Percentiles rank a stretch among this genome's conserved stretches.
These are phyloP conservation scores for Apophysomyces trapeziformis DNA, from an alignment of 371 early-diverging fungal species.

Conservation along the genomic window DNA sequence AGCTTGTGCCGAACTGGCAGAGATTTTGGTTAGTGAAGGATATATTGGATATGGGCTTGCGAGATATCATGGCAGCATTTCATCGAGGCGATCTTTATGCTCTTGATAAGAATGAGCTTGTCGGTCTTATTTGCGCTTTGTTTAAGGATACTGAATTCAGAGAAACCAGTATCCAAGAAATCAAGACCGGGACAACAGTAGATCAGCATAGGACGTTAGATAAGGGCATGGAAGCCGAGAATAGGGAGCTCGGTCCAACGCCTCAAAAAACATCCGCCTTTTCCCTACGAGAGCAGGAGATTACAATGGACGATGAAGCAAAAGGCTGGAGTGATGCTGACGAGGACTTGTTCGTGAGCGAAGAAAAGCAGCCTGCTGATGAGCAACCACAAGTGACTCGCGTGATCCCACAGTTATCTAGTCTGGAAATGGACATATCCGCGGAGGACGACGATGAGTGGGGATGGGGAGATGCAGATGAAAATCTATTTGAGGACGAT, in stretches of 20 bases:
- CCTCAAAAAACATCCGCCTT: not conserved
- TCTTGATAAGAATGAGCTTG: slow-evolving; percentile 64
- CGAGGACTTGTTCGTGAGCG: slow-evolving; percentile 15
- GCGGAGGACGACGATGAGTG: not conserved
- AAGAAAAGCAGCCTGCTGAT: not conserved
- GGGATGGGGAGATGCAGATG: slow-evolving; percentile 25
- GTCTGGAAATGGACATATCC: not conserved
- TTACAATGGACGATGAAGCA: not conserved
- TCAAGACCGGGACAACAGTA: slow-evolving; percentile 30
- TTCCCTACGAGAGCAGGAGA: not conserved
- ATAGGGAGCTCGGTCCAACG: not conserved
- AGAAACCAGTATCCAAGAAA: slow-evolving; percentile 66
- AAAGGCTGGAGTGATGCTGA: slow-evolving; percentile 22
- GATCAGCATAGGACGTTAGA: not conserved
- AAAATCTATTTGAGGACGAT: slow-evolving; percentile 11
- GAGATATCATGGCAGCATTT: slow-evolving; percentile 70
- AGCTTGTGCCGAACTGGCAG: slow-evolving; percentile 57
- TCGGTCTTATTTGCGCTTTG: slow-evolving; percentile 62
- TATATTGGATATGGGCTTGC: slow-evolving; percentile 70
- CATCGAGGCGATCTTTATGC: slow-evolving; percentile 57
- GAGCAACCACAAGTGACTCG: slow-evolving; percentile 8
- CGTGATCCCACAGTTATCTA: not conserved
- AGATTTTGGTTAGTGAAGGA: slow-evolving; percentile 65
- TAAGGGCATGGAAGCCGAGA: not conserved
- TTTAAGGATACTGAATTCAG: slow-evolving; percentile 77